Base-by-base conservation (phyloP, 768 basidiomycete species). In the Pleurotus citrinopileatus region DNA sequence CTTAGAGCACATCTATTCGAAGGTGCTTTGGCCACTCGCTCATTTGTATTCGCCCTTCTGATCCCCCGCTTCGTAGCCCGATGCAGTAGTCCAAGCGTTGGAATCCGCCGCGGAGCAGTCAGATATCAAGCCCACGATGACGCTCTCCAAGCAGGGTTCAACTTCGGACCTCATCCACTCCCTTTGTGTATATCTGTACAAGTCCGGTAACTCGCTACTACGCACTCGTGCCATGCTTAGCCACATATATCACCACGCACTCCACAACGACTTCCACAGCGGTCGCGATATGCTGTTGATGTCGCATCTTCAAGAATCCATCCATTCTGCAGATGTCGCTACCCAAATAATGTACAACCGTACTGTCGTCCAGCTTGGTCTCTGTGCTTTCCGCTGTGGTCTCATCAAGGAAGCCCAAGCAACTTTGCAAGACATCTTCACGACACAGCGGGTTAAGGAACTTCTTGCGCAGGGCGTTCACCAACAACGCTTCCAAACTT, bases 261-360 rank as follows among this genome's bases (percentile, higher is more conserved):
- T 97, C 26, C 93, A 95, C 69, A 97, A 98, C 62, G 89, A 96
- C 65, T 99, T 94, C 75, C 83, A 97, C 74, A 93, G 91, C 23
- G 91, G 97, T 8, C 91, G 97, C 25, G 97, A 99, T 73, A 95
- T 98, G 91, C 74, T 99, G 32, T 77, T 99, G 57, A 98, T 99
- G 97, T 98, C 95, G 3, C 97, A 98, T 68, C 81, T 99, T 46
- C 96, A 98, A 70, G 95, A 98, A 68, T 91, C 93, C 1, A 89
- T 98, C 63, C 89, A 94, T 66, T 92, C 94, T 34, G 94, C 95
- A 54, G 97, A 98, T 64, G 94, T 98, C 47, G 87, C 87, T 15
- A 98, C 97, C 0, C 97, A 99, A 70, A 98, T 99, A 62, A 77
- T 98, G 28, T 98, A 98, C 76, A 99, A 99, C 70, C 89, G 97